Percentiles rank a stretch among this genome's conserved stretches.
Conservation (phyloP, 1,139 yeast species). For the Candida sojae region DNA sequence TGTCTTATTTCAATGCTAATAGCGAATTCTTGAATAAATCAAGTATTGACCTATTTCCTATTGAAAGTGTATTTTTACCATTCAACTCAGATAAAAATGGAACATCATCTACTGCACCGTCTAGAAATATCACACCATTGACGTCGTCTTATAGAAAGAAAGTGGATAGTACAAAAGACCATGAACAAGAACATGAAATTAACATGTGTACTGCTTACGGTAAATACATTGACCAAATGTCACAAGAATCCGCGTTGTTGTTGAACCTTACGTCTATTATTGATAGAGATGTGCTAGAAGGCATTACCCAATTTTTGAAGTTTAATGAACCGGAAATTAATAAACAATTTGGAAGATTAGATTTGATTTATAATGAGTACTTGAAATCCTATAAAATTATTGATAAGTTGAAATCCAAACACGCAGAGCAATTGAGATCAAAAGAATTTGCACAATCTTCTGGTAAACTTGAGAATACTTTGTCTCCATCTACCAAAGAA, state of each 20-base stretch:
- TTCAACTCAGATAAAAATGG: not conserved
- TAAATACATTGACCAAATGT: constrained; percentile 18
- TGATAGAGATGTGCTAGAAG: constrained; percentile 38
- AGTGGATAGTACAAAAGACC: not conserved
- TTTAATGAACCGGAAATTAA: constrained; percentile 38
- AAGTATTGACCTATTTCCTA: constrained; percentile 24
- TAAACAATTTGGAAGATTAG: constrained; percentile 24
- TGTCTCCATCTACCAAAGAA: constrained; percentile 1
- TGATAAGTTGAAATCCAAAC: constrained; percentile 32
- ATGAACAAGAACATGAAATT: constrained; percentile 4
- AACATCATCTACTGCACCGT: not conserved
- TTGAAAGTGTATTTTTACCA: constrained; percentile 25
- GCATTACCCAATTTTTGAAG: constrained; percentile 38
- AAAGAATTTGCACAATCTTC: constrained; percentile 27
- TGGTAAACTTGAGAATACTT: not conserved
- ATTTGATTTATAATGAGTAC: constrained; percentile 29
- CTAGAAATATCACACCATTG: constrained; percentile 2
- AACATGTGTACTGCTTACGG: constrained; percentile 16
- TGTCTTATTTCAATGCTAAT: constrained; percentile 40
- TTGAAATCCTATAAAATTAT: constrained; percentile 24
- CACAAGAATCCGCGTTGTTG: constrained; percentile 26
- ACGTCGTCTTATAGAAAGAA: not conserved
- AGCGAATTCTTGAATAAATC: constrained; percentile 35
- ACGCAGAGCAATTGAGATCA: constrained; percentile 31
- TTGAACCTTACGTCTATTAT: constrained; percentile 34